Evolutionary conservation across 441 rosid genomes (phyloP).

Genomic region (Euphorbia schlechtendalii): DNA sequence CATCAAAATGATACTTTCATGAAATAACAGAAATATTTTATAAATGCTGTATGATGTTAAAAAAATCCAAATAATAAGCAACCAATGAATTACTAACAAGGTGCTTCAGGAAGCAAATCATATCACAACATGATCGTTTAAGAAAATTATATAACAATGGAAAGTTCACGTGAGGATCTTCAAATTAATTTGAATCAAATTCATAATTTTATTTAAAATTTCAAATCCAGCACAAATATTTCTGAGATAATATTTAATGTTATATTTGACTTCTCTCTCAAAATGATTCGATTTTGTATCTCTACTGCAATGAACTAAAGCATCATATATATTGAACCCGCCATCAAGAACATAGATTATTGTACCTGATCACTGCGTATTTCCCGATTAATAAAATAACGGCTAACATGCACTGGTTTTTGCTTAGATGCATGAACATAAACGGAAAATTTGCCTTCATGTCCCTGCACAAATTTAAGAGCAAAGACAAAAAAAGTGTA

Average conservation of each 20-base stretch:
- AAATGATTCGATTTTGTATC: neutral
- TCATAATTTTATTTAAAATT: neutral
- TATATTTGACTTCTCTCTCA: neutral
- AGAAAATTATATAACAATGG: neutral
- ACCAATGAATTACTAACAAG: too few species aligned
- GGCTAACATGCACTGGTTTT: slow-evolving; percentile 72
- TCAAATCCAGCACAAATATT: neutral
- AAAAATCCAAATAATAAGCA: too few species aligned
- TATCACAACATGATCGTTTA: neutral
- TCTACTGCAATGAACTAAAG: neutral
- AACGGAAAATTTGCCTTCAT: slow-evolving; percentile 75
- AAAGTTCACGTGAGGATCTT: neutral
- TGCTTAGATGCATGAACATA: slow-evolving; percentile 84
- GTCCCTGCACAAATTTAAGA: slow-evolving; percentile 51
- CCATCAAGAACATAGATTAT: too few species aligned
- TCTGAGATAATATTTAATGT: neutral
- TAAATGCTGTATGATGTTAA: neutral
- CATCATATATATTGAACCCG: neutral
- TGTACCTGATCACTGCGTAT: slow-evolving; percentile 68
- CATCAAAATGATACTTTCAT: neutral
- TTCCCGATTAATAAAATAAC: slow-evolving; percentile 68
- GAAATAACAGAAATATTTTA: neutral
- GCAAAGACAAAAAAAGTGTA: neutral
- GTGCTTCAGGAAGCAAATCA: neutral
- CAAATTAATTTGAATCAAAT: neutral